Evolutionary conservation across 208 protist genomes (phyloP), one percentile per base, ranked within the genome.

Genomic region (Leptomonas seymouri): DNA sequence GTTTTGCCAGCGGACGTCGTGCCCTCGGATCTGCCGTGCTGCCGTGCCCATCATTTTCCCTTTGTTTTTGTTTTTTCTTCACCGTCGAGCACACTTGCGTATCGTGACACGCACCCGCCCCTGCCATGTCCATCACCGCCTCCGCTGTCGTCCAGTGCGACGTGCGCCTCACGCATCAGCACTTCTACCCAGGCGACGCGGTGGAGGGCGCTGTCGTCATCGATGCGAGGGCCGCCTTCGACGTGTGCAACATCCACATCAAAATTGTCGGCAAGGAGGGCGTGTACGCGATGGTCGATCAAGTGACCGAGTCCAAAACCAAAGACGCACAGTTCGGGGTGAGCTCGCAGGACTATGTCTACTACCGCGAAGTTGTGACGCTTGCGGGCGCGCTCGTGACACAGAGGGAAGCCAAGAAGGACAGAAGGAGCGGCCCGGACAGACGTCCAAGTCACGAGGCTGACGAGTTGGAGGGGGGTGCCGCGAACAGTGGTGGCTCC

Each of bases 301-400:
- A 80, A 21, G 74, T 80, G 15, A 54, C 16, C 20, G 51, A 80
- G 63, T 67, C 67, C 31, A 74, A 74, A 50, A 64, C 30, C 4
- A 21, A 30, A 1, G 34, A 59, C 39, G 42, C 74, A 11, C 67
- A 72, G 45, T 80, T 71, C 27, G 74, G 74, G 46, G 71, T 73
- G 28, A 65, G 56, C 39, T 58, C 74, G 34, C 74, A 80, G 63
- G 74, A 80, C 61, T 80, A 66, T 48, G 74, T 74, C 6, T 80
- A 80, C 57, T 80, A 75, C 51, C 74, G 74, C 16, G 74, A 80
- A 55, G 49, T 80, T 16, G 45, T 71, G n/a, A 74, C 74, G 9
- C 42, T 80, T 5, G 67, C 59, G 1, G 74, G 74, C 0, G 57
- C 71, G 9, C 67, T 75, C 20, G 57, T 80, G 28, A 73, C 74